Evolutionary conservation across 2,329 filamentous ascomycete species (phyloP).

Genomic region (Sporothrix globosa): DNA sequence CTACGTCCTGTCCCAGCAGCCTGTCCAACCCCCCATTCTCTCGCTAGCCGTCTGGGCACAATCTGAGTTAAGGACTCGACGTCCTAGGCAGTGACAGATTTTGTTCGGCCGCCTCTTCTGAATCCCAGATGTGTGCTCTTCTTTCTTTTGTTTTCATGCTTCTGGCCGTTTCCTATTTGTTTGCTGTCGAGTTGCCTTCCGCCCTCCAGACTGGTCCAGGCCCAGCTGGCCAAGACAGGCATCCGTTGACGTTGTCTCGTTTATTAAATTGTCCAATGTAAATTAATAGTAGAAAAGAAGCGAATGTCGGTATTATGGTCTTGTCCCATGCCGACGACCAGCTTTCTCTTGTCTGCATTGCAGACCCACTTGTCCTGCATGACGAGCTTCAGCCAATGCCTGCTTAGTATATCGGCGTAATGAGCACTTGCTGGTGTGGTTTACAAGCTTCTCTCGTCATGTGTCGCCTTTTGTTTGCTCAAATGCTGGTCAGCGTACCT

Average conservation of each 20-base stretch:
- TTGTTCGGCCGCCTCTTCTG: not conserved
- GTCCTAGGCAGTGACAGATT: not conserved
- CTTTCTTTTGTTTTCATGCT: not conserved
- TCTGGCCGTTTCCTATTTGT: not conserved
- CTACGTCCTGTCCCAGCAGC: not conserved
- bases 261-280: not conserved
- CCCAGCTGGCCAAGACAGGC: conserved; percentile 8
- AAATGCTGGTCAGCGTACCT: conserved; percentile 12
- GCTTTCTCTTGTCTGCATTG: not conserved
- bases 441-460: not conserved
- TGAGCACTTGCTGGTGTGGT: not conserved
- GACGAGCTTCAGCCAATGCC: not conserved
- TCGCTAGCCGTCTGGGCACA: not conserved
- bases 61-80: not conserved
- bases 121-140: not conserved
- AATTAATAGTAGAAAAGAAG: not conserved
- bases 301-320: conserved; percentile 9
- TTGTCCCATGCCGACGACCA: not conserved
- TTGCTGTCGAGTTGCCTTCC: not conserved
- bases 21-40: not conserved
- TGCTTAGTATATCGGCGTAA: not conserved
- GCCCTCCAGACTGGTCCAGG: not conserved
- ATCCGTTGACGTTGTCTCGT: not conserved
- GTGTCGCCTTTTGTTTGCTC: not conserved
- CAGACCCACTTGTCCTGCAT: not conserved